phyloP scores from a whole-genome alignment of 1,284 basidiomycete species.

The Sporisorium sorghi region DNA sequence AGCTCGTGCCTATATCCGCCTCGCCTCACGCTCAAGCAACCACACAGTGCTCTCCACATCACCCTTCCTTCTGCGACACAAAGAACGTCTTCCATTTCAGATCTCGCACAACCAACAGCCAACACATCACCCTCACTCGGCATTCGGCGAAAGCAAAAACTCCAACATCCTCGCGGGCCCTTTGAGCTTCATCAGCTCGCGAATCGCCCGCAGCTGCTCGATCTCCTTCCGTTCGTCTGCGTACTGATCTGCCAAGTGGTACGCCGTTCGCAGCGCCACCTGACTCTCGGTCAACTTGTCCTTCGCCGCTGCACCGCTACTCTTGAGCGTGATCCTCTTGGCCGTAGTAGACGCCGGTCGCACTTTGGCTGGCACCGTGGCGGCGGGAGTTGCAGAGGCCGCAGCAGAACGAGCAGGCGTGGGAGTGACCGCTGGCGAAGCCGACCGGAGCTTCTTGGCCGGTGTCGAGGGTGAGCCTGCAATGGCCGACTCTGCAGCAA shows the following conservation, averaged over 20 bases:
- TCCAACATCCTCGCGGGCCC: constrained; percentile 40
- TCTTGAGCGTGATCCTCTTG: constrained; percentile 27
- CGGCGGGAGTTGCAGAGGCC: background rate
- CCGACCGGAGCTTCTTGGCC: constrained; percentile 29
- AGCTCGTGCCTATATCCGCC: too few species aligned
- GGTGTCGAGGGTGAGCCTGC: constrained; percentile 18
- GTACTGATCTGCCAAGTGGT: constrained; percentile 35
- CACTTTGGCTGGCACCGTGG: constrained; percentile 7
- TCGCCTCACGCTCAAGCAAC: too few species aligned
- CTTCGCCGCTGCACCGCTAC: constrained; percentile 6
- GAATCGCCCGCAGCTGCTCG: constrained; percentile 55
- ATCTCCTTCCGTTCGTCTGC: constrained; percentile 45
- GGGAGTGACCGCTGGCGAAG: constrained; percentile 14
- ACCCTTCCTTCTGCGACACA: too few species aligned
- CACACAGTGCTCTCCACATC: too few species aligned
- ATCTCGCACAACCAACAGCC: too few species aligned
- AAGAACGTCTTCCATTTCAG: too few species aligned
- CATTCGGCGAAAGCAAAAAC: constrained; percentile 42
- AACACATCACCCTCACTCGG: constrained; percentile 21
- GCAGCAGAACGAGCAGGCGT: constrained; percentile 3
- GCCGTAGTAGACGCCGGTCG: background rate
- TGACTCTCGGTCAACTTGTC: constrained; percentile 6
- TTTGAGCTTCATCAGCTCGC: constrained; percentile 49
- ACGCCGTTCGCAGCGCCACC: constrained; percentile 20
- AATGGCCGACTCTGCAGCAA: constrained; percentile 43